Evolutionary conservation across 2,329 filamentous ascomycete genomes (phyloP), one percentile per base, ranked within the genome.

Genomic region (Phaeomoniella chlamydospora): DNA sequence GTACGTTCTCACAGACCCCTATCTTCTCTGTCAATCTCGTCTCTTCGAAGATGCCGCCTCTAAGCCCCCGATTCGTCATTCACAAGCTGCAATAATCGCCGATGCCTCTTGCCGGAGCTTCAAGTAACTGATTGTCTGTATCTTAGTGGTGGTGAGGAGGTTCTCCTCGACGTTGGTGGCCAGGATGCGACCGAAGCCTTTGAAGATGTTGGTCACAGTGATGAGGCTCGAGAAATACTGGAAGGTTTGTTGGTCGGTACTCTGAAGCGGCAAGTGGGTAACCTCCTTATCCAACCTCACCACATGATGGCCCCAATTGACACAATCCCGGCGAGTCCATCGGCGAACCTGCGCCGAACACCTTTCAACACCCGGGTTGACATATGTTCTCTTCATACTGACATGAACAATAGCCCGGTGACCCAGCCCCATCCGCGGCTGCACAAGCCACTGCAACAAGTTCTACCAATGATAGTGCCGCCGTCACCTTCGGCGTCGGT

Each of bases 171-270:
- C 50, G 87, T 96, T 45, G 90, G 72, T 54, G 90, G 90, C 49
- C 87, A 94, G 67, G 90, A 98, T 62, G 81, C 83, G 53, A 94
- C 88, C 51, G 90, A 96, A 67, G 88, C 90, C 43, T 98, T 98
- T 58, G 90, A 98, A 69, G 90, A 98, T 64, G 90, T 98, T 54
- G 90, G 90, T 56, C 90, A 98, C 80, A 92, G 83, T 53, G 90
- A 98, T 62, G 90, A 98, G 71, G 90, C 90, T 48, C 80, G 90
- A 48, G 88, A 96, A 68, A 88, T 93, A 48, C 77, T 98, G 39
- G 77, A 80, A 18, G 74, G 75, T 53, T 67, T 93, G 45, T 62
- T 77, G 36, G 71, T 90, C 47, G 87, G 84, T 45, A 69, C 56
- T 26, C 62, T 94, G 58, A 92, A 93, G 77, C 74, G 84, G 59